phyloP scores from a whole-genome alignment of 1,284 basidiomycete species.

The Vanrija sp. region DNA sequence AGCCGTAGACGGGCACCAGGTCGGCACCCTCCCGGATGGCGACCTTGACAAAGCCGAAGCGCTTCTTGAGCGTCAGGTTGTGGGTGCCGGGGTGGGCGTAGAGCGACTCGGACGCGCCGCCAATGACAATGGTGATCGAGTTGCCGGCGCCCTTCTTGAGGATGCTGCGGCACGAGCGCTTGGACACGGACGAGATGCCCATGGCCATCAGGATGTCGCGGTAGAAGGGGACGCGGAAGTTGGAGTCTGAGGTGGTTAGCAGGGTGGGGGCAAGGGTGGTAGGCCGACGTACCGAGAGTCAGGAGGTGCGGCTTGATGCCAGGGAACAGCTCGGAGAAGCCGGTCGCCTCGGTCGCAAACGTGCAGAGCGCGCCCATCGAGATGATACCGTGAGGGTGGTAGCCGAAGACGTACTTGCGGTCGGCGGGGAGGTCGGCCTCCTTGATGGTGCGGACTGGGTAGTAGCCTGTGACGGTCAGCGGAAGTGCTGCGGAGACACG shows the following conservation, averaged over 20 bases:
- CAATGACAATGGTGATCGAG: conserved; percentile 91
- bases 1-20: conserved; percentile 91
- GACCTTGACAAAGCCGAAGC: conserved; percentile 92
- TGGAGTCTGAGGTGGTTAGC: conserved; percentile 53
- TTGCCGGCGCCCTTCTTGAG: conserved; percentile 63
- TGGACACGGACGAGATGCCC: conserved; percentile 90
- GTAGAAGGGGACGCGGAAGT: conserved; percentile 91
- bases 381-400: conserved; percentile 94
- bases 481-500: too few relatives aligned
- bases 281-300: conserved; percentile 58
- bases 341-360: conserved; percentile 90
- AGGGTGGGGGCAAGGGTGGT: not conserved
- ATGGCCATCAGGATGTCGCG: conserved; percentile 81
- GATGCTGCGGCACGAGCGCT: conserved; percentile 83
- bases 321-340: conserved; percentile 84
- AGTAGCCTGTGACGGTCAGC: too few relatives aligned
- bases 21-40: conserved; percentile 92
- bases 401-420: conserved; percentile 91
- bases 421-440: conserved; percentile 85
- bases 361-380: conserved; percentile 62
- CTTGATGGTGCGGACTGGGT: conserved; percentile 44
- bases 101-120: conserved; percentile 91
- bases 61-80: conserved; percentile 79
- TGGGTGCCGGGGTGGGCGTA: conserved; percentile 85
- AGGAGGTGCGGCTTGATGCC: conserved; percentile 89